Base-by-base conservation (phyloP, 169 alveolate species). In the Plasmodium coatneyi region DNA sequence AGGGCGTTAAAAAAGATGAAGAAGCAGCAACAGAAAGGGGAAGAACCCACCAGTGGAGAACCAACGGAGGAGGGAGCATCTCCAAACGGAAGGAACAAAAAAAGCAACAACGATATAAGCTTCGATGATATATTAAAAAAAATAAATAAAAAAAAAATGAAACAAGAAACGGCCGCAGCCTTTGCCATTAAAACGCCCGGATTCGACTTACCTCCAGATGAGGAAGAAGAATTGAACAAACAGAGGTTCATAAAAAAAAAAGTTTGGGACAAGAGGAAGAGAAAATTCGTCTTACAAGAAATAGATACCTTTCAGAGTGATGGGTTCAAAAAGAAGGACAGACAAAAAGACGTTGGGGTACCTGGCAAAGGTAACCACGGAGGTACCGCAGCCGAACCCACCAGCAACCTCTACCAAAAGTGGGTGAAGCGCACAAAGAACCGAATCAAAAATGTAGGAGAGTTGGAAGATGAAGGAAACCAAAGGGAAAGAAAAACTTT, bases 161-260 rank as follows among this genome's bases (percentile, higher is more conserved):
- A 71, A 80, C 79, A 43, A 39, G 80, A 83, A 28, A 70, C 92
- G 10, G 34, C 19, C 54, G 4, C 60, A 22, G 92, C 82, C 25
- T 70, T 92, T 10, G 95, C 84, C 36, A 41, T 95, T 19, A 95
- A 95, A 46, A 34, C 79, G 4, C 92, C 94, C 0, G 83, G 93
- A 72, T 86, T 70, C 90, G 96, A 95, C 52, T 83, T 95, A 80
- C 94, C 76, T n/a, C 96, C 96, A 49, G 96, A 95, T 86, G 96
- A 95, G 66, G 95, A 92, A n/a, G 90, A 76, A 41, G 96, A 95
- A 79, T 46, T 95, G 43, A 95, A 83, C 41, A 92, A 84, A 72
- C 95, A 71, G 28, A 92, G 94, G 30, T 95, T 60, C 34, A 79
- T 92, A 36, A 95, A 95, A 70, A 95, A 92, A 89, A 32, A 79